Conservation (phyloP, 2,329 filamentous ascomycete species). For the Cladosporium sp. region DNA sequence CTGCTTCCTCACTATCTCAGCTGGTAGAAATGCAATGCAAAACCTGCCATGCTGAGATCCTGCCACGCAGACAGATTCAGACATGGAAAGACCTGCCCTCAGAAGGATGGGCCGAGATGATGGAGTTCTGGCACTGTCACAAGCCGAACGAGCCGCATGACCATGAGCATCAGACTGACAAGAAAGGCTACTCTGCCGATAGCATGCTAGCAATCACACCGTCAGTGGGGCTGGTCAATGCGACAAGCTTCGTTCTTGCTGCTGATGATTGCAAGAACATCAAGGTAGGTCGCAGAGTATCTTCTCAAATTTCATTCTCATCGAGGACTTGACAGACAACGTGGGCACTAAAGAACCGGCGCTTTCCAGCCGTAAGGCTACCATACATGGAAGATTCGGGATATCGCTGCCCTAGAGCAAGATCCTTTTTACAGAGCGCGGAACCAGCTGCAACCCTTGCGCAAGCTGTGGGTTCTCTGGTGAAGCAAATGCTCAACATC, state of each 20-base stretch:
- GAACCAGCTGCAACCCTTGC: slow-evolving; percentile 26
- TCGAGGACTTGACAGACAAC: background rate
- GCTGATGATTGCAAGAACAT: slow-evolving; percentile 62
- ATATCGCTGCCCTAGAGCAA: slow-evolving; percentile 39
- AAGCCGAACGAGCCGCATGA: slow-evolving; percentile 70
- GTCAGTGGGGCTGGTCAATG: slow-evolving; percentile 76
- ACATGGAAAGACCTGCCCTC: slow-evolving; percentile 92
- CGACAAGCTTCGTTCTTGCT: slow-evolving; percentile 72
- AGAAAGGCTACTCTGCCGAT: slow-evolving; percentile 79
- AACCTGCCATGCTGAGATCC: slow-evolving; percentile 29
- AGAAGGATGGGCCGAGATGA: slow-evolving; percentile 99
- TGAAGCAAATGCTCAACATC: slow-evolving; percentile 25
- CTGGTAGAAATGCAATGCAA: slow-evolving; percentile 32
- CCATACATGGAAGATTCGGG: slow-evolving; percentile 33
- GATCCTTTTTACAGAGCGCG: slow-evolving; percentile 23
- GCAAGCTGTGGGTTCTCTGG: slow-evolving; percentile 28
- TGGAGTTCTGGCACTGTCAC: slow-evolving; percentile 99
- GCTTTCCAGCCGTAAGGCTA: slow-evolving; percentile 35
- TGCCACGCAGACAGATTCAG: slow-evolving; percentile 40
- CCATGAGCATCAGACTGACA: slow-evolving; percentile 42
- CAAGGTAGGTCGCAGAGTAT: slow-evolving; percentile 41
- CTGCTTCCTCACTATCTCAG: slow-evolving; percentile 38
- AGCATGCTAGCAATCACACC: slow-evolving; percentile 67
- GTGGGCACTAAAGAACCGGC: slow-evolving; percentile 40
- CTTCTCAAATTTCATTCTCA: slow-evolving; percentile 15